Evolutionary conservation across 2,329 filamentous ascomycete genomes (phyloP), one percentile per base, ranked within the genome.

Genomic region (Cladophialophora chaetospira): DNA sequence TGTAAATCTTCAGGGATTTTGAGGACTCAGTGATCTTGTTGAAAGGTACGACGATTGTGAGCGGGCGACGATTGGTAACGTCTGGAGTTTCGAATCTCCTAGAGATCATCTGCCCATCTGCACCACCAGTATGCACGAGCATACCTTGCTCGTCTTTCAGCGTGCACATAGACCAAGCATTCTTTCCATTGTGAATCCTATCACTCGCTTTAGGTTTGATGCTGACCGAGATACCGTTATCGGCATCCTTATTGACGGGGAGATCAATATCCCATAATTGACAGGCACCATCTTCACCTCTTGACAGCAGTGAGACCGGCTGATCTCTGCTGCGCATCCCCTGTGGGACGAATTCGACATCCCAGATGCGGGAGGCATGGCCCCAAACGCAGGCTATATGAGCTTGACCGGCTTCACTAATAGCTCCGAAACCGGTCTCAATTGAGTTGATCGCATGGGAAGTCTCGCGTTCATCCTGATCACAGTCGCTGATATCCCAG

Each of bases 301-400:
- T 88, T 0, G 93, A 96, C 36, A 90, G 79, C 0, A 96, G 67
- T 8, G 77, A 78, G 15, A 87, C 52, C 31, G 56, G 62, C 4
- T 54, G 49, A 6, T 58, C 38, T 25, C 69, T 63, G 3, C 65
- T 63, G 6, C 65, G 62, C 17, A 46, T 53, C 13, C 59, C 62
- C 1, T 63, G 55, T 23, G 67, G 70, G 1, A 85, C 73, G 63
- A 97, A 94, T 53, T 82, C 81, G 6, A 96, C 84, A 43, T 85
- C 82, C 94, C 94, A 99, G 63, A 99, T 96, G 56, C 94, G 84
- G 5, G 93, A 96, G 2, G 82, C 74, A 72, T 99, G 94, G 0
- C 88, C 93, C 88, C 94, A 96, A 1, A 82, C 86, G 42, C 86
- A 83, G 0, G 89, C 88, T 15, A 72, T 63, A 11, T 69, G 68